A percentile compares a stretch with the other conserved stretches of the same genome.
Conservation (phyloP, 352 stramenopile genomes). For the Globisporangium radiosum region DNA sequence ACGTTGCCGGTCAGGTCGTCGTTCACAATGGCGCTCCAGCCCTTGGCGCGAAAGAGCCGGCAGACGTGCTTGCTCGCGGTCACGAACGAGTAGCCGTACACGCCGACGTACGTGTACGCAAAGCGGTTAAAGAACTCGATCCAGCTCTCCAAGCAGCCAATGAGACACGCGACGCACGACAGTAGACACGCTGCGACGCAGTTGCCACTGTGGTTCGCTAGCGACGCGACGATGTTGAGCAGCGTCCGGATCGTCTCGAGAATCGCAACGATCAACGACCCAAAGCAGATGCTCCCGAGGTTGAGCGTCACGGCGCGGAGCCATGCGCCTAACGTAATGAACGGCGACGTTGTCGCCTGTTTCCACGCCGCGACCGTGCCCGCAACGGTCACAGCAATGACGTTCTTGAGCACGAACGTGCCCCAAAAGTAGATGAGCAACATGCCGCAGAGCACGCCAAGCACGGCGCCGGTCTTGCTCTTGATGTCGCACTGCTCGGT, state of each 20-base stretch:
- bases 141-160: constrained; percentile 74
- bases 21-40: constrained; percentile 87
- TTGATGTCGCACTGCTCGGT: constrained; percentile 39
- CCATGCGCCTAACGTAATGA: constrained; percentile 73
- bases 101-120: constrained; percentile 83
- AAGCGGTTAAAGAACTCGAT: constrained; percentile 90
- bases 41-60: constrained; percentile 71
- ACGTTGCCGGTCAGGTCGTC: constrained; percentile 83
- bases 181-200: constrained; percentile 69
- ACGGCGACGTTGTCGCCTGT: constrained; percentile 59
- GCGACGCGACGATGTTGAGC: constrained; percentile 55
- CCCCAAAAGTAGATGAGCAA: constrained; percentile 93
- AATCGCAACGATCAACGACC: constrained; percentile 88
- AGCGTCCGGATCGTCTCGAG: constrained; percentile 76
- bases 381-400: constrained; percentile 85
- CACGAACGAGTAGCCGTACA: constrained; percentile 84
- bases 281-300: constrained; percentile 91
- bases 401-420: constrained; percentile 79
- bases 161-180: constrained; percentile 63
- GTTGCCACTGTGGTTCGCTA: constrained; percentile 57
- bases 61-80: constrained; percentile 70
- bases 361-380: constrained; percentile 90
- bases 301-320: constrained; percentile 81
- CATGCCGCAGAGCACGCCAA: constrained; percentile 83
- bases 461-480: constrained; percentile 32